Conservation (phyloP, 2,329 filamentous ascomycete genomes). For the Microsporum ferrugineum region DNA sequence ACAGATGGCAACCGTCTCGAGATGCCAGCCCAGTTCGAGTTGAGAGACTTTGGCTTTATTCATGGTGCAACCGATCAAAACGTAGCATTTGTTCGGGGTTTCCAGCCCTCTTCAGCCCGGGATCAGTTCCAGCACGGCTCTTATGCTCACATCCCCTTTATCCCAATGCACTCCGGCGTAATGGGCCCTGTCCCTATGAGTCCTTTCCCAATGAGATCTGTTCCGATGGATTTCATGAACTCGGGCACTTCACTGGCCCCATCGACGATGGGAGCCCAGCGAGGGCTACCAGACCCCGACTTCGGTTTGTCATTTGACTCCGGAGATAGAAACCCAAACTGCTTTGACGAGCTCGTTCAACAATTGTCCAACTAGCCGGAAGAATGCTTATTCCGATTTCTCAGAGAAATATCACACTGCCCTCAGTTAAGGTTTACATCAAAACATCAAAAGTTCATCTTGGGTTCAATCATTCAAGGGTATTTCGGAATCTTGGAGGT, state of each 20-base stretch:
- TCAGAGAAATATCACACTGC: background rate
- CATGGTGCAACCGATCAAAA: background rate
- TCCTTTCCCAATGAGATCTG: background rate
- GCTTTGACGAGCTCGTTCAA: background rate
- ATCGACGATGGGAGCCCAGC: background rate
- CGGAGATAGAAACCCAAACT: background rate
- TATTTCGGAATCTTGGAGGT: background rate
- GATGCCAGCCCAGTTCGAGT: background rate
- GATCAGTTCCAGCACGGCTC: background rate
- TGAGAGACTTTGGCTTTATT: background rate
- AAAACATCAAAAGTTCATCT: background rate
- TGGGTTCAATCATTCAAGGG: background rate
- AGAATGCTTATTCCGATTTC: background rate
- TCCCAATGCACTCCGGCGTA: background rate
- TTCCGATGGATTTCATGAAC: background rate
- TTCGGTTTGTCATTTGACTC: background rate
- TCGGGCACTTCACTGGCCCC: background rate
- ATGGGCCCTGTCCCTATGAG: too few relatives aligned
- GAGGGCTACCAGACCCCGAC: background rate
- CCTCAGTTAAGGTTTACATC: background rate
- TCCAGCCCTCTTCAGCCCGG: background rate
- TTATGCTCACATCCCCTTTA: background rate
- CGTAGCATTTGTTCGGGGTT: background rate
- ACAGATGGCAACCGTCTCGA: background rate
- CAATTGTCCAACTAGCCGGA: background rate